Conservation (phyloP, 176 grass and related monocot species). For the Metroxylon sagu region DNA sequence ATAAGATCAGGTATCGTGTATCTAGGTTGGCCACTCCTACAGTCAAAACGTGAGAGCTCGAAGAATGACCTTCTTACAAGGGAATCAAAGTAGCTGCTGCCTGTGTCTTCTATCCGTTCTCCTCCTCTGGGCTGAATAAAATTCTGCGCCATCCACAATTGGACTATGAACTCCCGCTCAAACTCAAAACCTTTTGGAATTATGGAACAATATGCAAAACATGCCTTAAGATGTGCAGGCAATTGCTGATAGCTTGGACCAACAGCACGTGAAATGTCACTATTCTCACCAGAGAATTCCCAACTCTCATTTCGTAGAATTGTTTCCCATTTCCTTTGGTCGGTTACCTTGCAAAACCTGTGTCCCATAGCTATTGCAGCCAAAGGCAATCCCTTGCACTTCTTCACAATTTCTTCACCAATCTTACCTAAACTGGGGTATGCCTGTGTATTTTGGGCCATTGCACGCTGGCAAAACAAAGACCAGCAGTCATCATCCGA, state of each 20-base stretch:
- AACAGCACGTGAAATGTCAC: background rate
- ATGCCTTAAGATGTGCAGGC: constrained; percentile 30
- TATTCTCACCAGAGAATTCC: background rate
- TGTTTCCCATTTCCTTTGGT: constrained; percentile 25
- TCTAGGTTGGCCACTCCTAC: background rate
- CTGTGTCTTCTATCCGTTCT: constrained; percentile 13
- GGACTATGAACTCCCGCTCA: constrained; percentile 33
- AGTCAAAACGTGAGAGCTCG: background rate
- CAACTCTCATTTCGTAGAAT: background rate
- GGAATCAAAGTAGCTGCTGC: constrained; percentile 16
- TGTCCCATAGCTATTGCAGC: constrained; percentile 25
- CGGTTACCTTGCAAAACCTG: constrained; percentile 7
- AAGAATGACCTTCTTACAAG: constrained; percentile 24
- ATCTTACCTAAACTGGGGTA: background rate
- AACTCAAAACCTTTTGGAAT: constrained; percentile 19
- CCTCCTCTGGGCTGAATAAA: constrained; percentile 4
- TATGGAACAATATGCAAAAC: constrained; percentile 40
- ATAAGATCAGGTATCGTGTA: constrained; percentile 23
- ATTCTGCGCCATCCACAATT: constrained; percentile 44
- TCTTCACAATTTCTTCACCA: constrained; percentile 16
- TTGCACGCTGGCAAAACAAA: constrained; percentile 15
- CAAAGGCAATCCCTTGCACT: constrained; percentile 25
- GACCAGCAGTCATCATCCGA: constrained; percentile 19
- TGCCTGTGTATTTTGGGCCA: background rate
- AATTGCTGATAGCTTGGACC: constrained; percentile 25